A percentile compares a stretch with the other conserved stretches of the same genome.
Evolutionary conservation across 1,284 basidiomycete genomes (phyloP).

Genomic region (Ceratobasidium sp.): DNA sequence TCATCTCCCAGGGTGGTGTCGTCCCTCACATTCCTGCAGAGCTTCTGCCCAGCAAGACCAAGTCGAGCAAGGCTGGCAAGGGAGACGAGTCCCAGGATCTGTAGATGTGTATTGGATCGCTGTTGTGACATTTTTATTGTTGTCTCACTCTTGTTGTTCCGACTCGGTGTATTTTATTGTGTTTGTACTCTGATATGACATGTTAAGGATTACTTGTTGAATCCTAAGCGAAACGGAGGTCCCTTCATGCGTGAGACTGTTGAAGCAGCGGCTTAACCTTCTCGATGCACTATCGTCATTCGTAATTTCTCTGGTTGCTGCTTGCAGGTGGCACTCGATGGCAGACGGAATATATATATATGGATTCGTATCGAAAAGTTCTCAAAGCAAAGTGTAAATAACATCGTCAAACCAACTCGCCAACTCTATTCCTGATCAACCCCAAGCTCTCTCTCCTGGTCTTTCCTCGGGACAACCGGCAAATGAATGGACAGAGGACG

Average conservation of each 20-base stretch:
- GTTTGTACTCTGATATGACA: constrained; percentile 37
- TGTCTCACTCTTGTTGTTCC: constrained; percentile 31
- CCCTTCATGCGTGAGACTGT: too few relatives aligned
- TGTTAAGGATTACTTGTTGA: background rate
- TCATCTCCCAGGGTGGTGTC: constrained; percentile 93
- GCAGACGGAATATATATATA: too few relatives aligned
- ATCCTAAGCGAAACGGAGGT: background rate
- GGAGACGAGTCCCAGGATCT: constrained; percentile 55
- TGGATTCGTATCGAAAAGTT: too few relatives aligned
- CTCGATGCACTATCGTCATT: too few relatives aligned
- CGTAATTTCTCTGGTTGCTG: too few relatives aligned
- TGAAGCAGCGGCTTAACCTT: too few relatives aligned
- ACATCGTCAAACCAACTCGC: too few relatives aligned
- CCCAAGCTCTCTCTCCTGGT: background rate
- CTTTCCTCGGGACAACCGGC: constrained; percentile 5
- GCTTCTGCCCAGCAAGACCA: constrained; percentile 54
- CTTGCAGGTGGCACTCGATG: too few relatives aligned
- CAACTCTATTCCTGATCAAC: background rate
- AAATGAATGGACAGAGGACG: constrained; percentile 16
- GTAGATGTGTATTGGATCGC: constrained; percentile 61
- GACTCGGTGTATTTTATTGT: constrained; percentile 46
- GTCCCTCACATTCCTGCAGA: constrained; percentile 77
- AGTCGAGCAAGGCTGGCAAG: constrained; percentile 72
- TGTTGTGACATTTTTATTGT: constrained; percentile 39
- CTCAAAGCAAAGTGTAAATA: too few relatives aligned